phyloP scores from a whole-genome alignment of 1,284 basidiomycete species.

The Fistulinella staudtii region DNA sequence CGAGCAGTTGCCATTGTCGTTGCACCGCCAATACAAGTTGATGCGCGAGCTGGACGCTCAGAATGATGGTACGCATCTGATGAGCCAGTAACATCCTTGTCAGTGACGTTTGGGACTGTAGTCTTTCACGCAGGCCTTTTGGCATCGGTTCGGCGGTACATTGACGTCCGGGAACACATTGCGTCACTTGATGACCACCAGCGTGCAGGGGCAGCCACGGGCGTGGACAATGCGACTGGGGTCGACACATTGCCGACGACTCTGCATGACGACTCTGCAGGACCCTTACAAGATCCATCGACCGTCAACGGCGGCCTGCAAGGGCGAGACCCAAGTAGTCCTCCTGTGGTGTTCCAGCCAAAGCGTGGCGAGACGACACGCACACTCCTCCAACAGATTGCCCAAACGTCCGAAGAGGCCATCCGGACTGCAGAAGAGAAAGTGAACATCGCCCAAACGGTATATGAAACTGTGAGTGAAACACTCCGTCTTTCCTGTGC shows the following conservation, averaged over 20 bases:
- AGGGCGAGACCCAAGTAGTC: neutral
- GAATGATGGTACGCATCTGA: conserved; percentile 50
- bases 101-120: conserved; percentile 23
- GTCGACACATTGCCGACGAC: neutral
- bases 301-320: neutral
- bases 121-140: conserved; percentile 40
- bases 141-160: conserved; percentile 43
- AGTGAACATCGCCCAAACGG: conserved; percentile 64
- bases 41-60: conserved; percentile 83
- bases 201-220: neutral
- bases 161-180: conserved; percentile 34
- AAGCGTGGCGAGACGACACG: conserved; percentile 37
- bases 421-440: conserved; percentile 68
- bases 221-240: neutral
- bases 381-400: conserved; percentile 53
- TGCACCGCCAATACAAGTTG: conserved; percentile 77
- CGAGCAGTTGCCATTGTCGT: conserved; percentile 81
- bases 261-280: conserved; percentile 8
- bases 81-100: conserved; percentile 5
- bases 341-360: conserved; percentile 5
- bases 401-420: conserved; percentile 55
- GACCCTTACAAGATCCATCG: neutral
- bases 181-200: conserved; percentile 1
- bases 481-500: neutral
- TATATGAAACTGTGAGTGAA: conserved; percentile 57